Conservation (phyloP, 169 alveolate genomes). For the Pseudocohnilembus persalinus region DNA sequence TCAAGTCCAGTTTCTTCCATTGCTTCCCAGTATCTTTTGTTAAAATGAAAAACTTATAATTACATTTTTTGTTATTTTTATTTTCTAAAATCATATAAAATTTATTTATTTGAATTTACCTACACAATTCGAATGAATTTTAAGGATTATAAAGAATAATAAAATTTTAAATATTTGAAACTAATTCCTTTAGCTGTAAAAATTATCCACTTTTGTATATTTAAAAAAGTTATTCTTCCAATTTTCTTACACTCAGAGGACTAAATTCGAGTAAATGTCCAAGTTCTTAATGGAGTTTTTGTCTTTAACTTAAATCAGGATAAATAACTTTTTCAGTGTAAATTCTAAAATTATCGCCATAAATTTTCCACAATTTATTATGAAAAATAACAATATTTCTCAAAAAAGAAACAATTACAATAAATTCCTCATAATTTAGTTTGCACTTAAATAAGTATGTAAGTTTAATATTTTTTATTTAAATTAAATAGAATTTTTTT, state of each 20-base stretch:
- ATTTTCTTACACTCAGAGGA: conserved; percentile 33
- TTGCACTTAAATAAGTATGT: not conserved
- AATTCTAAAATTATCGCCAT: conserved; percentile 22
- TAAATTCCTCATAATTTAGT: too few species aligned
- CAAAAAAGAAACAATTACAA: not conserved
- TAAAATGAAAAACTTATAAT: too few species aligned
- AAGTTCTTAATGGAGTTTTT: conserved; percentile 38
- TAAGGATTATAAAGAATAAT: conserved; percentile 48
- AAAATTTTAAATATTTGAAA: conserved; percentile 55
- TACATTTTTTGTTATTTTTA: too few species aligned
- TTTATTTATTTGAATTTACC: too few species aligned
- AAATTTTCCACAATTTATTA: conserved; percentile 27
- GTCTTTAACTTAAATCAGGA: conserved; percentile 5
- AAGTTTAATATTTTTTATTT: too few species aligned
- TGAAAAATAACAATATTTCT: not conserved
- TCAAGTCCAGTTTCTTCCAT: conserved; percentile 50
- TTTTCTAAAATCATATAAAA: too few species aligned
- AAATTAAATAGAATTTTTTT: not conserved
- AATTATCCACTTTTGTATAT: conserved; percentile 35
- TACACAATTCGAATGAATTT: conserved; percentile 46
- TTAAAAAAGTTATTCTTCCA: conserved; percentile 49
- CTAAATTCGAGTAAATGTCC: conserved; percentile 41
- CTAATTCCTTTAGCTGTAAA: conserved; percentile 52
- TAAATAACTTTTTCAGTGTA: not conserved
- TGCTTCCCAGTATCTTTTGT: conserved; percentile 56